Evolutionary conservation across 2,329 filamentous ascomycete species (phyloP).

Genomic region (Aspergillus ustus): DNA sequence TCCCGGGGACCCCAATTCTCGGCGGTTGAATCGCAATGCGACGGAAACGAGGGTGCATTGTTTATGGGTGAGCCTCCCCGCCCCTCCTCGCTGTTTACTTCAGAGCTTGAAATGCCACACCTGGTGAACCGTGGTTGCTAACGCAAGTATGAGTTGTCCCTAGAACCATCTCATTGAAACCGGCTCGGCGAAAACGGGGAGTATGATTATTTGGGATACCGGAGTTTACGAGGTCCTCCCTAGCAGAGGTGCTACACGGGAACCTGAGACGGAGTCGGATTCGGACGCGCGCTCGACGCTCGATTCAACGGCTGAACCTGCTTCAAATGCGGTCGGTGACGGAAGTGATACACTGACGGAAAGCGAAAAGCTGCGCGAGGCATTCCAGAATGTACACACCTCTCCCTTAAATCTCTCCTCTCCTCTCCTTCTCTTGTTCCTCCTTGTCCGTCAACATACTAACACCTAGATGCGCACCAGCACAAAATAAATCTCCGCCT

Average conservation of each 20-base stretch:
- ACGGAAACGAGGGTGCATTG: constrained; percentile 67
- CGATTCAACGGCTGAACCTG: not conserved
- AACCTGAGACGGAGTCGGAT: constrained; percentile 40
- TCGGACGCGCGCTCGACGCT: no score
- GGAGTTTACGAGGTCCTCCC: constrained; percentile 62
- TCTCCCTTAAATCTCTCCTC: not conserved
- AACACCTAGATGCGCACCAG: constrained; percentile 19
- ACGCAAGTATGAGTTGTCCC: not conserved
- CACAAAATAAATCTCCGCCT: constrained; percentile 63
- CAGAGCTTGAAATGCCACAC: not conserved
- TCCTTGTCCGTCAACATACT: not conserved
- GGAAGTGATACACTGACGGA: constrained; percentile 28
- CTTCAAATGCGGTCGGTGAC: no score
- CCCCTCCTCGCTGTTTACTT: not conserved
- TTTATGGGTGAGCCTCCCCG: constrained; percentile 54
- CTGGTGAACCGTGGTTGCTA: not conserved
- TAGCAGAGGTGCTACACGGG: constrained; percentile 28
- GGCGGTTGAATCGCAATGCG: constrained; percentile 61
- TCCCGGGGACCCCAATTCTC: constrained; percentile 62
- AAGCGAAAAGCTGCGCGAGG: constrained; percentile 53
- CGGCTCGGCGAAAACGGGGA: constrained; percentile 59
- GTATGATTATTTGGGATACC: constrained; percentile 67
- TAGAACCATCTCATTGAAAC: constrained; percentile 67
- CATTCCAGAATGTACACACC: constrained; percentile 51
- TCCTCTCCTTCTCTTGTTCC: not conserved